These are phyloP conservation scores for Oryza australiensis DNA, from an alignment of 176 grass and related monocot genomes.

Conservation along the genomic window DNA sequence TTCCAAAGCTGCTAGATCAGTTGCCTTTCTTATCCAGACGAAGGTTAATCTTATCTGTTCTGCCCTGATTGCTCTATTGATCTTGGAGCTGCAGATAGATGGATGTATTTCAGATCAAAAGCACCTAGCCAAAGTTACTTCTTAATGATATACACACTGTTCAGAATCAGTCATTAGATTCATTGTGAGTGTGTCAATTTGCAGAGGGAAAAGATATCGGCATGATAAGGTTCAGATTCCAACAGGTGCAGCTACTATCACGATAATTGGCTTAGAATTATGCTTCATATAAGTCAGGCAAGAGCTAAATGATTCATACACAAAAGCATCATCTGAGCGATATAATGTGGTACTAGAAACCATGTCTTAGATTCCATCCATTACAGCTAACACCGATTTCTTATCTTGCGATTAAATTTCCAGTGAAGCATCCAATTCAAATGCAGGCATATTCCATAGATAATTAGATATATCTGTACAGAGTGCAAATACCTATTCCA, in stretches of 20 bases:
- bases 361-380: neutral
- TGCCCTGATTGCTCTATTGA: conserved; percentile 48
- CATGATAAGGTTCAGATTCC: neutral
- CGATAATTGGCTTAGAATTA: neutral
- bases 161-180: neutral
- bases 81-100: conserved; percentile 49
- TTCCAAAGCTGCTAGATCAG: conserved; percentile 21
- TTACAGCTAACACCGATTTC: neutral
- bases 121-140: neutral
- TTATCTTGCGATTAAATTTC: neutral
- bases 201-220: neutral
- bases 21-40: neutral
- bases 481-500: conserved; percentile 48
- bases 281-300: neutral
- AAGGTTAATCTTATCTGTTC: conserved; percentile 31
- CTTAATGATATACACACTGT: neutral
- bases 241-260: conserved; percentile 5
- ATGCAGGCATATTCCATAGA: neutral
- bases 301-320: neutral
- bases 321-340: neutral
- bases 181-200: neutral
- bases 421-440: neutral
- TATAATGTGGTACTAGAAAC: neutral
- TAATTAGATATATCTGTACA: neutral
- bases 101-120: conserved; percentile 29